Percentiles rank a stretch among this genome's conserved stretches.
Conservation (phyloP, 73 alveolate species). For the Paramecium caudatum region DNA sequence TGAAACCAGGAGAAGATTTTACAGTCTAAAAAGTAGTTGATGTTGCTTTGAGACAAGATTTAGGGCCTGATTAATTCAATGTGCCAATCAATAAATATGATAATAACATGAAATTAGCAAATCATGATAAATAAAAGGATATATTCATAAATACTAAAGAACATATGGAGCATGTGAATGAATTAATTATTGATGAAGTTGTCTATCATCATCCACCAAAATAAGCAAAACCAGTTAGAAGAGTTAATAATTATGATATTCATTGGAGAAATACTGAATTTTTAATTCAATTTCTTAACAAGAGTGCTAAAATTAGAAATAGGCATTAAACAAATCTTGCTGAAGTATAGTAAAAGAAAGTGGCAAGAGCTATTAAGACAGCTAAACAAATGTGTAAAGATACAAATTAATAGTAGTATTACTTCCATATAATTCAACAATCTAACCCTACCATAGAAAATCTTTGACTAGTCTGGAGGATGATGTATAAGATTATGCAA, state of each 20-base stretch:
- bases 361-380: slow-evolving; percentile 76
- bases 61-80: slow-evolving; percentile 82
- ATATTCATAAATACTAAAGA: slow-evolving; percentile 72
- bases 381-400: slow-evolving; percentile 76
- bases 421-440: slow-evolving; percentile 38
- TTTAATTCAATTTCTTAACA: slow-evolving; percentile 81
- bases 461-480: slow-evolving; percentile 66
- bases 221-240: slow-evolving; percentile 79
- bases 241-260: slow-evolving; percentile 79
- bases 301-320: slow-evolving; percentile 80
- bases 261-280: slow-evolving; percentile 88
- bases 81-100: slow-evolving; percentile 52
- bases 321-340: slow-evolving; percentile 79
- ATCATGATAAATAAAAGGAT: slow-evolving; percentile 75
- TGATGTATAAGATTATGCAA: slow-evolving; percentile 64
- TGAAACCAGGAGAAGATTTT: slow-evolving; percentile 83
- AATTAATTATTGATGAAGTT: slow-evolving; percentile 80
- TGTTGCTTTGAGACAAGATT: slow-evolving; percentile 85
- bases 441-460: slow-evolving; percentile 71
- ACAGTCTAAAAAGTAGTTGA: slow-evolving; percentile 83
- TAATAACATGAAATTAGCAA: slow-evolving; percentile 70
- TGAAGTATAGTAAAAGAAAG: slow-evolving; percentile 73
- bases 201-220: slow-evolving; percentile 66
- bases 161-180: slow-evolving; percentile 68
- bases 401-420: slow-evolving; percentile 19